Percentiles rank a stretch among this genome's conserved stretches.
Evolutionary conservation across 306 rosid species (phyloP).

Genomic region (Prinsepia uniflora): DNA sequence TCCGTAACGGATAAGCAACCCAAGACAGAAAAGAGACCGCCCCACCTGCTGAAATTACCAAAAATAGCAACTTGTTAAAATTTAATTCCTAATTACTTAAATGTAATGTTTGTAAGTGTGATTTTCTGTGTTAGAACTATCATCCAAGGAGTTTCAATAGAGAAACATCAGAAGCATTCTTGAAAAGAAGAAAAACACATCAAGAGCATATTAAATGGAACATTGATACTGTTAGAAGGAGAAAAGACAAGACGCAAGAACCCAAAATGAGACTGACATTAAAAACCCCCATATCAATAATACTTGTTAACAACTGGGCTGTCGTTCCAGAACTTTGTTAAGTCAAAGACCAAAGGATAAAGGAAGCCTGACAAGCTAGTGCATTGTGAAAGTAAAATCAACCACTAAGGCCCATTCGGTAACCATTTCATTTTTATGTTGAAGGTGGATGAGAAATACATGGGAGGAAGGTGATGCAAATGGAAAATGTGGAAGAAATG

Average conservation of each 20-base stretch:
- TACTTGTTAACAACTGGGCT: neutral
- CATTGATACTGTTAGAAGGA: neutral
- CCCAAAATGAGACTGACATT: neutral
- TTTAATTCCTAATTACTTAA: neutral
- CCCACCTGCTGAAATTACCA: constrained; percentile 63
- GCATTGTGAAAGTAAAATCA: neutral
- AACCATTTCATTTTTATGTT: too few species aligned
- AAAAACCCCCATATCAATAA: neutral
- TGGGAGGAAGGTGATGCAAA: too few species aligned
- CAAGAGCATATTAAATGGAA: neutral
- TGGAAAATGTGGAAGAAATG: too few species aligned
- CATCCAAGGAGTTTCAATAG: neutral
- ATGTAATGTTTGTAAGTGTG: neutral
- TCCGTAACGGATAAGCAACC: constrained; percentile 90
- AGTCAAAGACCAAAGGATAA: neutral
- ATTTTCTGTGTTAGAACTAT: neutral
- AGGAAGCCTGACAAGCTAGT: neutral
- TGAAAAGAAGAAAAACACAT: neutral
- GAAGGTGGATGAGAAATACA: too few species aligned
- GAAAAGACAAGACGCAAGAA: neutral
- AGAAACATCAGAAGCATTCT: neutral
- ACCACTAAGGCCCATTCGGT: neutral
- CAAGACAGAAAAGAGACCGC: constrained; percentile 91
- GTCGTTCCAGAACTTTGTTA: neutral
- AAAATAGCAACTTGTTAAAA: constrained; percentile 12